Percentiles rank a stretch among this genome's conserved stretches.
phyloP scores from a whole-genome alignment of 768 basidiomycete genomes.

The Lactarius indigo region DNA sequence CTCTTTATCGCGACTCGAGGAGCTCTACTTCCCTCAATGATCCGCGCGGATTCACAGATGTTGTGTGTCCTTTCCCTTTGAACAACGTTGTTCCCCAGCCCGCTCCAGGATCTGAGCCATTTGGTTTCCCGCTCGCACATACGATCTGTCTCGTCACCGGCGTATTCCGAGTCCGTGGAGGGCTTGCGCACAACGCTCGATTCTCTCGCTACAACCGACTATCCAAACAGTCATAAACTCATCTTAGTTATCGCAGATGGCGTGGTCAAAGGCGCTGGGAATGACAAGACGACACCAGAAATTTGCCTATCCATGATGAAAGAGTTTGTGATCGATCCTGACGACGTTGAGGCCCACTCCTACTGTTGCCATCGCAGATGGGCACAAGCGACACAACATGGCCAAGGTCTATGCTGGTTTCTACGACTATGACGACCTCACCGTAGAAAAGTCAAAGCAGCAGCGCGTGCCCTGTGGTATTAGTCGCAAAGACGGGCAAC shows the following conservation, averaged over 20 bases:
- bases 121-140: constrained; percentile 92
- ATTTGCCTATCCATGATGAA: constrained; percentile 97
- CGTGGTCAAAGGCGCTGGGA: constrained; percentile 96
- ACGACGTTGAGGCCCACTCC: constrained; percentile 89
- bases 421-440: constrained; percentile 91
- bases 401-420: constrained; percentile 98
- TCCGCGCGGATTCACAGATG: constrained; percentile 51
- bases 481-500: constrained; percentile 96
- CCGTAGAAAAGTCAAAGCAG: constrained; percentile 87
- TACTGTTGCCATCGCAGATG: constrained; percentile 99
- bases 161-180: constrained; percentile 95
- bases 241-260: constrained; percentile 96
- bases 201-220: constrained; percentile 96
- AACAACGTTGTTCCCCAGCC: constrained; percentile 91
- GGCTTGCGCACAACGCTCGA: constrained; percentile 97
- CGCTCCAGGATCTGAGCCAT: constrained; percentile 86
- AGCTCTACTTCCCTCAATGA: constrained; percentile 76
- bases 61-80: constrained; percentile 90
- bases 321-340: constrained; percentile 73
- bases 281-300: constrained; percentile 85
- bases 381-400: constrained; percentile 99
- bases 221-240: constrained; percentile 95
- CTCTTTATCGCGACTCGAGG: constrained; percentile 71
- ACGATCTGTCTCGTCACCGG: constrained; percentile 96
- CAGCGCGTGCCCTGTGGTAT: constrained; percentile 93